Percentiles rank a stretch among this genome's conserved stretches.
These are phyloP conservation scores for Cenococcum geophilum DNA, from an alignment of 495 filamentous ascomycete species.

Conservation along the genomic window DNA sequence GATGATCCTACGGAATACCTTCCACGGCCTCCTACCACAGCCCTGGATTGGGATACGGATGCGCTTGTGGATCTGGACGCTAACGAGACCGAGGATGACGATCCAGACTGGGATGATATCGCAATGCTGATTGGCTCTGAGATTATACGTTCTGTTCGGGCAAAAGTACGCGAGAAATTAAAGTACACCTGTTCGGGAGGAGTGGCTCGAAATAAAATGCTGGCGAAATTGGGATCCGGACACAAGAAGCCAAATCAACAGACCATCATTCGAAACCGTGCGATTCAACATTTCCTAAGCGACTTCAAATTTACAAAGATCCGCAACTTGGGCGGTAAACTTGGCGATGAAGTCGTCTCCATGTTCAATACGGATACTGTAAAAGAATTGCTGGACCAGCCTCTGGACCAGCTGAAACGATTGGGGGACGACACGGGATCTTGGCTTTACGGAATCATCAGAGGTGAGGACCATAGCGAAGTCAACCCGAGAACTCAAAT, in stretches of 20 bases:
- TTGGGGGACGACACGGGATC: slow-evolving; percentile 79
- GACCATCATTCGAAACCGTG: slow-evolving; percentile 80
- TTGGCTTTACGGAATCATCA: slow-evolving; percentile 82
- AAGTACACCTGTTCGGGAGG: slow-evolving; percentile 89
- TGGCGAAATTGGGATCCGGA: slow-evolving; percentile 85
- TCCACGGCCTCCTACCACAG: slow-evolving; percentile 67
- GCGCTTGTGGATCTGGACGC: slow-evolving; percentile 69
- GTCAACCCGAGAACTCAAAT: slow-evolving; percentile 89
- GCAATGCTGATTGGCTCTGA: slow-evolving; percentile 79
- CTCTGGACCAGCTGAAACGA: slow-evolving; percentile 70
- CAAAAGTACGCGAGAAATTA: slow-evolving; percentile 57
- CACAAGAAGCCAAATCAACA: slow-evolving; percentile 92
- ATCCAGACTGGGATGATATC: slow-evolving; percentile 96
- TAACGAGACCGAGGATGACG: slow-evolving; percentile 65
- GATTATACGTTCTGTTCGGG: slow-evolving; percentile 72
- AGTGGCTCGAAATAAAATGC: slow-evolving; percentile 85
- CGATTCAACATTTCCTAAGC: slow-evolving; percentile 70
- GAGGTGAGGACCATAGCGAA: slow-evolving; percentile 80
- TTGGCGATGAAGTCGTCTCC: slow-evolving; percentile 76
- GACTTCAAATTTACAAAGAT: slow-evolving; percentile 95
- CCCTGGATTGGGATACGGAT: slow-evolving; percentile 75
- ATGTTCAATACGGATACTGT: slow-evolving; percentile 76
- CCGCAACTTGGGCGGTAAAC: slow-evolving; percentile 89
- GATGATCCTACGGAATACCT: slow-evolving; percentile 66
- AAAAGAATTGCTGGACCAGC: slow-evolving; percentile 62